Percentiles rank a stretch among this genome's conserved stretches.
These are phyloP conservation scores for Hibiscus syriacus DNA, from an alignment of 345 rosid species.

Conservation along the genomic window DNA sequence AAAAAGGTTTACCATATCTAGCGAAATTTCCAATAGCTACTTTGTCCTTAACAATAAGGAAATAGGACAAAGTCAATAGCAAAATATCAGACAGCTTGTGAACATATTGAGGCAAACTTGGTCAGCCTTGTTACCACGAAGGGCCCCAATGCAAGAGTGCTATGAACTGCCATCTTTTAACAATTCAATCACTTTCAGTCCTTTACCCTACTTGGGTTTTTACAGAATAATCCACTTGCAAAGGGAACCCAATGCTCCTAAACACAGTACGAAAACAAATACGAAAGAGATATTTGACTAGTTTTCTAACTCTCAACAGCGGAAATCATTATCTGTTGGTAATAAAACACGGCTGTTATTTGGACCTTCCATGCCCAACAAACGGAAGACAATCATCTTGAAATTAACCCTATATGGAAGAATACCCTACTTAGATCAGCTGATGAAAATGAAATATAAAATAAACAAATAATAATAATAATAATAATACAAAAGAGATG, in stretches of 20 bases:
- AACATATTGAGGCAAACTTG: background rate
- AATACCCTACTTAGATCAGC: slow-evolving; percentile 1
- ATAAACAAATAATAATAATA: too few species aligned
- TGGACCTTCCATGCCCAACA: slow-evolving; percentile 11
- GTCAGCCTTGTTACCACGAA: background rate
- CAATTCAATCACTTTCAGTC: background rate
- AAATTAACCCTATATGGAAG: background rate
- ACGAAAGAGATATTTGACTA: background rate
- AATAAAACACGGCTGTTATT: background rate
- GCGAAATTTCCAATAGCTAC: background rate
- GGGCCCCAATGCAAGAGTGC: background rate
- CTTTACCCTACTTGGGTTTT: background rate
- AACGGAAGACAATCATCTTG: slow-evolving; percentile 4
- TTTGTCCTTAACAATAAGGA: background rate
- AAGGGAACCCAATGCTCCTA: background rate
- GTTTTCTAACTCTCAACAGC: background rate
- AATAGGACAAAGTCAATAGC: background rate
- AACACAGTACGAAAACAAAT: too few species aligned
- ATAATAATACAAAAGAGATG: background rate
- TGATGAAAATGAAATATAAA: background rate
- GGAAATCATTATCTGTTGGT: background rate
- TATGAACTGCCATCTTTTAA: background rate
- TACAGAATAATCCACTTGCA: background rate
- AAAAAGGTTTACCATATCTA: background rate
- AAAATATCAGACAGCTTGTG: slow-evolving; percentile 3